A percentile compares a stretch with the other conserved stretches of the same genome.
These are phyloP conservation scores for Delitschia confertaspora DNA, from an alignment of 495 filamentous ascomycete genomes.

Conservation along the genomic window DNA sequence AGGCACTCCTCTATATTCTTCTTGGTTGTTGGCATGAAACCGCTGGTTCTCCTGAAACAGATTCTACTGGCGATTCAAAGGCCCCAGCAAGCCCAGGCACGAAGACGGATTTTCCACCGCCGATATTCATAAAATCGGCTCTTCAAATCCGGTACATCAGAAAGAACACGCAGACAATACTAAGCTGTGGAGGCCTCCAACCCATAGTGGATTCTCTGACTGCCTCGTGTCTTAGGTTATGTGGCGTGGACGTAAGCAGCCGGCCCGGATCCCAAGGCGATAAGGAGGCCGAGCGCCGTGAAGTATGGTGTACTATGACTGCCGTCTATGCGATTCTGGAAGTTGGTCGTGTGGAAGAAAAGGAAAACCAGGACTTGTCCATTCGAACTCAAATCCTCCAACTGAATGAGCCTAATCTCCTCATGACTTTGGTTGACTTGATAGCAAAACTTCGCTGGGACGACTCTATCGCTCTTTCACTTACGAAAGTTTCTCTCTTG, in stretches of 20 bases:
- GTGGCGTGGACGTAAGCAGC: conserved; percentile 13
- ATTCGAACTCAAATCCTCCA: conserved; percentile 33
- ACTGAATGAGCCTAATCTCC: conserved; percentile 55
- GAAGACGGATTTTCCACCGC: background rate
- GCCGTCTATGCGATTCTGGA: conserved; percentile 35
- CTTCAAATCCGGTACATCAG: conserved; percentile 33
- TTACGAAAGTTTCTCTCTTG: conserved; percentile 42
- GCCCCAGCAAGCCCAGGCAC: too few relatives aligned
- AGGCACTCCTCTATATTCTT: conserved; percentile 65
- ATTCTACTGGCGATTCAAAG: background rate
- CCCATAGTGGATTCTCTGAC: conserved; percentile 21
- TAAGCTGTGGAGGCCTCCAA: conserved; percentile 27
- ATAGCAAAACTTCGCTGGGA: conserved; percentile 81
- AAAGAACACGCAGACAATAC: conserved; percentile 28
- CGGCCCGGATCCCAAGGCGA: conserved; percentile 15
- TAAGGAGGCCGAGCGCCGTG: conserved; percentile 30
- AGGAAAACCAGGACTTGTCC: conserved; percentile 17
- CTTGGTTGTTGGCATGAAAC: conserved; percentile 73
- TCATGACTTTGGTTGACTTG: conserved; percentile 64
- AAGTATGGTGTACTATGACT: conserved; percentile 36
- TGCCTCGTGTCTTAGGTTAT: conserved; percentile 20
- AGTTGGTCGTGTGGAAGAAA: conserved; percentile 30
- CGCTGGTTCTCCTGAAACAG: conserved; percentile 39
- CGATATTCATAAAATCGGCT: conserved; percentile 20
- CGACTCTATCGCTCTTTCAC: conserved; percentile 56